Base-by-base conservation (phyloP, 2,329 filamentous ascomycete genomes). In the Curvularia verruculosa region DNA sequence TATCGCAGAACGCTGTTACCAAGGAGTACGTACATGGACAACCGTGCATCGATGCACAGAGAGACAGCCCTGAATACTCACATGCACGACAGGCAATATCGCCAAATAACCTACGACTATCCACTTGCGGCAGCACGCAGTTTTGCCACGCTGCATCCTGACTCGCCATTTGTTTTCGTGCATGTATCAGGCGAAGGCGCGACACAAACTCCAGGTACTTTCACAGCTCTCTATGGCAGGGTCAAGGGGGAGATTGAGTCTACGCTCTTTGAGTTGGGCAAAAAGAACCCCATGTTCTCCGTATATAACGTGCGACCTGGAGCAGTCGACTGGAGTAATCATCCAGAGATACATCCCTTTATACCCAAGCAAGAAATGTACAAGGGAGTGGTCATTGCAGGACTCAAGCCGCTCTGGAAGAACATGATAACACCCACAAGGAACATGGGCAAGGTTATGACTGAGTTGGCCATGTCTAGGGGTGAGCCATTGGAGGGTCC, bases 211-310 rank as follows among this genome's bases (percentile, higher is more conserved):
- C 88, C 88, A 0, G 82, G 82, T 3, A 70, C 73, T 4, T 82
- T 87, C 64, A 84, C 87, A 0, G 72, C 82, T 18, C 75, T 85
- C 43, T 92, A 85, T 66, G 87, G 80, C 1, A 79, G 82, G 12
- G 81, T 89, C 53, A 92, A 93, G 72, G 90, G 89, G 12, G 81
- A 86, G 69, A 83, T 85, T 0, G 90, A 93, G 74, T 62, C 79
- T 1, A 74, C 78, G 1, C 80, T 93, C 1, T 79, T 88, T 1
- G 79, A 81, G 0, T 72, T 91, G 13, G 71, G 76, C 13, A 75
- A 77, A 28, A 59, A 69, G 61, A 79, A 79, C 43, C 75, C 80
- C 0, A 72, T 76, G 6, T 80, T 91, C 52, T 80, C 78, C 28
- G 79, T 84, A 1, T 83, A 84, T 63, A 85, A 82, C 10, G 77